A percentile compares a stretch with the other conserved stretches of the same genome.
Conservation (phyloP, 352 stramenopile species). For the Thalassiosira mediterranea region DNA sequence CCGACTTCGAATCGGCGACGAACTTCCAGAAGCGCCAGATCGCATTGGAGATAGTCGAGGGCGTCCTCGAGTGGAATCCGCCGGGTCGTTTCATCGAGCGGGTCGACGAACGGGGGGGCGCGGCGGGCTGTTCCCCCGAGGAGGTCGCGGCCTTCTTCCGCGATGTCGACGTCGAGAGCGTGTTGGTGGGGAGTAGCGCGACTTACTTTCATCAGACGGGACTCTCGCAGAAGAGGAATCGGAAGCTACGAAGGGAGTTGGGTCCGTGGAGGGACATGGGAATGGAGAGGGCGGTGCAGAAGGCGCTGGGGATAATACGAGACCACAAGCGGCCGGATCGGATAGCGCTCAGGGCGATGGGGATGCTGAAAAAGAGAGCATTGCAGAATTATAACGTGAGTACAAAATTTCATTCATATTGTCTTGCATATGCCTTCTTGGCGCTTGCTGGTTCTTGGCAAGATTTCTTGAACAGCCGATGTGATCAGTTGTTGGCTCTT, state of each 20-base stretch:
- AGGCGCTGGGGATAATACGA: slow-evolving; percentile 72
- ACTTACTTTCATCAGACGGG: slow-evolving; percentile 8
- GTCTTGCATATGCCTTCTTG: no score
- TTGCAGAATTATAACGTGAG: no score
- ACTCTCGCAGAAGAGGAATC: slow-evolving; percentile 8
- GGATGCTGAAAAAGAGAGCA: slow-evolving; percentile 36
- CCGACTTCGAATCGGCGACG: slow-evolving; percentile 62
- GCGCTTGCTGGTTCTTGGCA: no score
- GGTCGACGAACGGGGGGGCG: not conserved
- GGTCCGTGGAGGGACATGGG: slow-evolving; percentile 63
- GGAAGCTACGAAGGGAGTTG: slow-evolving; percentile 37
- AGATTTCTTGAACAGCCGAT: no score
- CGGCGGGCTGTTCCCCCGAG: not conserved
- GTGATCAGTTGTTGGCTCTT: no score
- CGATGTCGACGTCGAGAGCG: slow-evolving; percentile 1
- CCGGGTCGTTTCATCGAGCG: slow-evolving; percentile 64
- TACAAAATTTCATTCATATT: no score
- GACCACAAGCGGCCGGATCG: slow-evolving; percentile 76
- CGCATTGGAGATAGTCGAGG: slow-evolving; percentile 58
- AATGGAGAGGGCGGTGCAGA: slow-evolving; percentile 66
- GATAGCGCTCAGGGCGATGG: slow-evolving; percentile 56
- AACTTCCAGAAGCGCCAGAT: slow-evolving; percentile 67
- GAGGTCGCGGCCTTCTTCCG: not conserved
- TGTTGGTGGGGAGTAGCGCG: not conserved
- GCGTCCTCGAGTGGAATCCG: slow-evolving; percentile 21